Percentiles rank a stretch among this genome's conserved stretches.
Evolutionary conservation across 345 rosid species (phyloP).

Genomic region (Triadica sebifera): DNA sequence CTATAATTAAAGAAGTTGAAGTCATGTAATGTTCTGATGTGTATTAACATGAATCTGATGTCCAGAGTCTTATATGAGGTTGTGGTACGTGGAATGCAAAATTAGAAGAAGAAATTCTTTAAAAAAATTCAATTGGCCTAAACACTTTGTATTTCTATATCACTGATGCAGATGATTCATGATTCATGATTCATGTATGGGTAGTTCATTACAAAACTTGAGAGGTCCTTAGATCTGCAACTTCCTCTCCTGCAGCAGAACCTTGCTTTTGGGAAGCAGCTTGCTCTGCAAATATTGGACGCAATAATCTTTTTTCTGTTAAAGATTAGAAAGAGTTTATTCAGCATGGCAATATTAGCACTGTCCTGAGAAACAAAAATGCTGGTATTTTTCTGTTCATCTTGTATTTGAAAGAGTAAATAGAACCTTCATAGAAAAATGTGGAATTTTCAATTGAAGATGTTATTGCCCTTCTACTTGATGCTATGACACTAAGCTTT

Average conservation of each 20-base stretch:
- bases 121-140: not conserved
- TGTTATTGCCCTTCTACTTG: not conserved
- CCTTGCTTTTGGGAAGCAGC: no score
- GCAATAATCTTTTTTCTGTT: not conserved
- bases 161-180: slow-evolving; percentile 5
- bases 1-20: not conserved
- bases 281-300: no score
- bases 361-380: no score
- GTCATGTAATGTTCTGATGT: not conserved
- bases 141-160: not conserved
- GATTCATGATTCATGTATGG: not conserved
- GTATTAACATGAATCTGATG: not conserved
- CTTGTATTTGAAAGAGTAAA: not conserved
- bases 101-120: not conserved
- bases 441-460: not conserved
- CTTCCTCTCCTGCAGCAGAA: not conserved
- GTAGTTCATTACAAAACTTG: not conserved
- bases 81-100: not conserved
- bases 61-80: not conserved
- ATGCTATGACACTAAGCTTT: not conserved
- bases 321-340: not conserved
- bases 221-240: not conserved
- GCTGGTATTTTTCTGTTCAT: not conserved
- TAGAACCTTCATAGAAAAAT: not conserved
- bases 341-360: not conserved